Evolutionary conservation across 805 yeast genomes (phyloP).

Genomic region (Saccharomycopsis sp.): DNA sequence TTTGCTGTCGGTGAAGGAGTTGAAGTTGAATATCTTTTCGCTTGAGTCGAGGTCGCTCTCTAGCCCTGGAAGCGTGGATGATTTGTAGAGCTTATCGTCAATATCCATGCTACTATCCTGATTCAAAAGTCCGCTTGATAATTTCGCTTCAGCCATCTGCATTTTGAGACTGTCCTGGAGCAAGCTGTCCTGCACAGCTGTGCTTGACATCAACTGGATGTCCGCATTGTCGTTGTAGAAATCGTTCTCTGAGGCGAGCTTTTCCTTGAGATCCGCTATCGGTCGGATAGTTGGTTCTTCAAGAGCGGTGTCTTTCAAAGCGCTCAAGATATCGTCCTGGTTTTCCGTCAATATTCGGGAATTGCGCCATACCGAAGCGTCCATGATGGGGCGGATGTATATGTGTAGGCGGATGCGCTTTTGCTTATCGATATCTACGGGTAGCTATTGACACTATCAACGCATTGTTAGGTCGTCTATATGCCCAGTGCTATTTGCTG

Average conservation of each 20-base stretch:
- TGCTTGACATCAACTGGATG: neutral
- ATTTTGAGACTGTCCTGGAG: neutral
- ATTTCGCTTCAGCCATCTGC: neutral
- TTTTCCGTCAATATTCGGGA: conserved; percentile 2
- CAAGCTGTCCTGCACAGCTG: neutral
- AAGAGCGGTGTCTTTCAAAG: neutral
- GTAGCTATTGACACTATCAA: neutral
- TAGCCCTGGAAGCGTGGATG: neutral
- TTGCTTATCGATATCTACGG: too few species aligned
- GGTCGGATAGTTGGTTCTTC: neutral
- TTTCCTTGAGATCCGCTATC: neutral
- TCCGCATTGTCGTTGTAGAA: neutral
- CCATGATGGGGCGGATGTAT: too few species aligned
- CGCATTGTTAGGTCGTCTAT: neutral
- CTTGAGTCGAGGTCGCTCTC: neutral
- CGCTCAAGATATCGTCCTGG: neutral
- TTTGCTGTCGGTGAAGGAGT: conserved; percentile 26
- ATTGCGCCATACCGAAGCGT: conserved; percentile 1
- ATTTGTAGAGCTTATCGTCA: conserved; percentile 6
- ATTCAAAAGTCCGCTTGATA: neutral
- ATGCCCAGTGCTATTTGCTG: neutral
- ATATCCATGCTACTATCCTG: neutral
- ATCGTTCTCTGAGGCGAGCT: neutral
- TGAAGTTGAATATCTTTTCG: conserved; percentile 9
- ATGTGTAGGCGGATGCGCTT: too few species aligned